Base-by-base conservation (phyloP, 2,329 filamentous ascomycete genomes). In the Lachnellula suecica region DNA sequence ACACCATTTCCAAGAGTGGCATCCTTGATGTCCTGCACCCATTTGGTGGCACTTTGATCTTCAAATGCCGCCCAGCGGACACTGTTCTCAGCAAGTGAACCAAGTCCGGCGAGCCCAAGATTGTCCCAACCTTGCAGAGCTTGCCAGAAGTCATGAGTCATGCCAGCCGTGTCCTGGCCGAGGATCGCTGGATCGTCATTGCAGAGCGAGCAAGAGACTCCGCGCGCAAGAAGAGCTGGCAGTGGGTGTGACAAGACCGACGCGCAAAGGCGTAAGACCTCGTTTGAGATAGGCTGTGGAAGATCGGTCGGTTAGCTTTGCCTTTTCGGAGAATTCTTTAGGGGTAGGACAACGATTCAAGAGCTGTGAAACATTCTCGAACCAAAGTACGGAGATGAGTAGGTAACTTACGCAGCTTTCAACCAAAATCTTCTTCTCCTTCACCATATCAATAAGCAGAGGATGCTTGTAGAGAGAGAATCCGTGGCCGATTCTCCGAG, bases 121-220 rank as follows among this genome's bases (percentile, higher is more conserved):
- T 95, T 96, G 53, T 96, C 87, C 83, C 92, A 94, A 0, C 89
- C 92, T 70, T 96, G 91, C 19, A 97, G 74, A 1, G 89, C 88
- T 70, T 96, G 91, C 90, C 91, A 97, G 71, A 96, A 96, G 71
- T 97, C 91, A 70, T 96, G 89, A 2, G 88, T 93, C 79, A 94
- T 85, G 34, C 90, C 91, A 23, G 85, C 87, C 6, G 80, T 83
- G 52, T 89, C 89, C 64, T 96, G 89, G 8, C 92, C 92, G 5
- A 96, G 77, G 64, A 97, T 90, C 1, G 88, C 89, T 1, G 91
- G 92, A 66, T 96, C 91, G 67, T 97, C 93, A 66, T 96, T 96
- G 73, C 87, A 91, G 9, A 99, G 80, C 10, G 87, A 84, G 63
- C 91, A 93, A 4, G 89, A 71, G 1, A 97, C 90, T 23, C 93